phyloP scores from a whole-genome alignment of 345 rosid genomes.

The Conringia planisiliqua region DNA sequence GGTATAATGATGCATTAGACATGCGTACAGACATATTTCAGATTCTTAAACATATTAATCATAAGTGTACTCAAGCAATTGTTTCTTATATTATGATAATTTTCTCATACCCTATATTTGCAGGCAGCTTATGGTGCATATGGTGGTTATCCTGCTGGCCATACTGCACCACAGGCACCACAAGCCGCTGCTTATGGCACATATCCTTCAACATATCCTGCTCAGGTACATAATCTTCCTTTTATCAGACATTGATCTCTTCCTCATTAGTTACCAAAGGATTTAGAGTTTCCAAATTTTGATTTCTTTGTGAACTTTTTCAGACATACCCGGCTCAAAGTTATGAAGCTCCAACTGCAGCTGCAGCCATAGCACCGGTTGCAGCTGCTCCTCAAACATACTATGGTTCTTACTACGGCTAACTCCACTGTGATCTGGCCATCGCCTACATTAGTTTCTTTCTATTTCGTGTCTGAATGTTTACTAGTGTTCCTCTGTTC shows the following conservation, averaged over 20 bases:
- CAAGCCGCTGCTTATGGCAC: background rate
- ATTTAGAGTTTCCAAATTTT: background rate
- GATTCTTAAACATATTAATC: background rate
- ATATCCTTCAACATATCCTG: background rate
- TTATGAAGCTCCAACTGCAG: background rate
- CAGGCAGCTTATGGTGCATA: background rate
- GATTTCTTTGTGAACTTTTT: background rate
- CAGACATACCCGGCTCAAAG: background rate
- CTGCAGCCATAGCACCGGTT: background rate
- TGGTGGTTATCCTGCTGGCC: background rate
- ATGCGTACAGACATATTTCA: background rate
- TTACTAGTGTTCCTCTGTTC: background rate
- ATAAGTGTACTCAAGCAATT: background rate
- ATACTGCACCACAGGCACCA: background rate
- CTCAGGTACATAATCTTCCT: background rate
- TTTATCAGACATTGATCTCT: background rate
- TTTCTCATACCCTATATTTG: background rate
- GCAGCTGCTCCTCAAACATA: background rate
- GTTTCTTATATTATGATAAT: background rate
- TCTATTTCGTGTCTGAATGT: background rate
- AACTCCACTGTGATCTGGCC: background rate
- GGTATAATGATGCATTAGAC: background rate
- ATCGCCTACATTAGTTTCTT: background rate
- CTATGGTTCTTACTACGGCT: background rate
- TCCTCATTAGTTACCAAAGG: background rate